phyloP scores from a whole-genome alignment of 2,329 filamentous ascomycete genomes.

The Ophioceras dolichostomum region DNA sequence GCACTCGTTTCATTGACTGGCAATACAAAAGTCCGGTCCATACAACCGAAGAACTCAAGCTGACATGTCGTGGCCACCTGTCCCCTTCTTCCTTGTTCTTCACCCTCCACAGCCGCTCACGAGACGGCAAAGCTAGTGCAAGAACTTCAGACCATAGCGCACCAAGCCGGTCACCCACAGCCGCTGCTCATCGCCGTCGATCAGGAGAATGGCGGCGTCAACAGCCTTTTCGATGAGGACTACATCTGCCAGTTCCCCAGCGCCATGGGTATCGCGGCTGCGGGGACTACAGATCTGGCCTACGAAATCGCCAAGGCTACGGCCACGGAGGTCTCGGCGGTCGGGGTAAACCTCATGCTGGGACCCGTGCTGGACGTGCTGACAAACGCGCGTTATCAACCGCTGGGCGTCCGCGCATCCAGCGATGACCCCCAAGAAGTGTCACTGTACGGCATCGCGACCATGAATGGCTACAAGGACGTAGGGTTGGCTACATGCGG shows the following conservation, averaged over 20 bases:
- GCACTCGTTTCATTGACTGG: too few relatives aligned
- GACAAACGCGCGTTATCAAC: conserved; percentile 85
- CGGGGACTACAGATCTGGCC: conserved; percentile 71
- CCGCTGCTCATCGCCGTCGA: conserved; percentile 85
- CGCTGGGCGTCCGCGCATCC: conserved; percentile 75
- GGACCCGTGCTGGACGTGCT: conserved; percentile 89
- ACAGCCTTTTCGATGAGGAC: conserved; percentile 90
- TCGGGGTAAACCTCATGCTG: conserved; percentile 91
- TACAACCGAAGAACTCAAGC: too few relatives aligned
- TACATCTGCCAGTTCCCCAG: conserved; percentile 95
- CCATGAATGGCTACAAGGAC: conserved; percentile 86
- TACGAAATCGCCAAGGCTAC: conserved; percentile 89
- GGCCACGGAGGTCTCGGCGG: conserved; percentile 80
- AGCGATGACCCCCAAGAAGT: conserved; percentile 94
- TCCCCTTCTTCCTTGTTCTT: too few relatives aligned
- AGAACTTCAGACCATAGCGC: conserved; percentile 85
- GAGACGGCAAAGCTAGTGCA: conserved; percentile 80
- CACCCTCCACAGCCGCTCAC: conserved; percentile 71
- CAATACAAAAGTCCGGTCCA: too few relatives aligned
- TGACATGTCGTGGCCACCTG: too few relatives aligned
- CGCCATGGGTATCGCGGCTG: conserved; percentile 92
- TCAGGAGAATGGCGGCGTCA: conserved; percentile 96
- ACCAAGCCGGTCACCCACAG: conserved; percentile 77
- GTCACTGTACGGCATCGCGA: conserved; percentile 81
- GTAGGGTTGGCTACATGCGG: conserved; percentile 81